Evolutionary conservation across 2,329 filamentous ascomycete genomes (phyloP).

Genomic region (Stachybotrys chartarum): DNA sequence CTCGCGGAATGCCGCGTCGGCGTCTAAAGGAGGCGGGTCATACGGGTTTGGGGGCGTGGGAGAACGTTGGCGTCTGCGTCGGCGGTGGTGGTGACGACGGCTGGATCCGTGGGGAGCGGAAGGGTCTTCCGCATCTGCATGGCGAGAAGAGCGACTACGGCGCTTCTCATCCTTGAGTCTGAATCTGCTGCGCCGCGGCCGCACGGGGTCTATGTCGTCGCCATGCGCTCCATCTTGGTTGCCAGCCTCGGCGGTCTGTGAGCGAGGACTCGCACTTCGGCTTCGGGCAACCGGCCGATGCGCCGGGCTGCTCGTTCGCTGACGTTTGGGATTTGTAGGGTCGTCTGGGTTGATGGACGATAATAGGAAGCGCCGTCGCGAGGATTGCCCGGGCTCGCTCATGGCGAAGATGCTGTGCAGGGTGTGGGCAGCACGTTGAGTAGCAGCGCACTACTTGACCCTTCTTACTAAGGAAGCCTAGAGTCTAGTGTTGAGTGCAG

Average conservation of each 20-base stretch:
- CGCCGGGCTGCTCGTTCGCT: background rate
- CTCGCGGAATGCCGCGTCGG: slow-evolving; percentile 77
- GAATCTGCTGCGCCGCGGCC: slow-evolving; percentile 22
- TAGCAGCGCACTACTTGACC: no score
- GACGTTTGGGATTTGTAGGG: background rate
- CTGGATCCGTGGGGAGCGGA: slow-evolving; percentile 9
- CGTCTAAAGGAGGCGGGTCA: slow-evolving; percentile 44
- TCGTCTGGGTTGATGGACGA: slow-evolving; percentile 37
- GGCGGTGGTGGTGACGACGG: slow-evolving; percentile 18
- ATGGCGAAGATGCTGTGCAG: slow-evolving; percentile 14
- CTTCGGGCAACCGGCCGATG: no score
- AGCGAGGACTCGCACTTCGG: no score
- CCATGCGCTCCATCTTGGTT: slow-evolving; percentile 2
- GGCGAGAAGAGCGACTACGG: slow-evolving; percentile 16
- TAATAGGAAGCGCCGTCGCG: slow-evolving; percentile 39
- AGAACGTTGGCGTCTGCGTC: slow-evolving; percentile 29
- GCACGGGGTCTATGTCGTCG: slow-evolving; percentile 11
- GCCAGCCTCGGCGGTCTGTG: slow-evolving; percentile 1
- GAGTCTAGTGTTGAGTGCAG: no score
- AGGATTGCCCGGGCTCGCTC: slow-evolving; percentile 23
- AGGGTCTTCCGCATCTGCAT: slow-evolving; percentile 14
- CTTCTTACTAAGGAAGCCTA: no score
- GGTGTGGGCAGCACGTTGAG: no score
- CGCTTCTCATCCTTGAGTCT: slow-evolving; percentile 24
- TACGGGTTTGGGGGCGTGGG: slow-evolving; percentile 40